Base-by-base conservation (phyloP, 148 eudicot species). In the Rhododendron griersonianum region DNA sequence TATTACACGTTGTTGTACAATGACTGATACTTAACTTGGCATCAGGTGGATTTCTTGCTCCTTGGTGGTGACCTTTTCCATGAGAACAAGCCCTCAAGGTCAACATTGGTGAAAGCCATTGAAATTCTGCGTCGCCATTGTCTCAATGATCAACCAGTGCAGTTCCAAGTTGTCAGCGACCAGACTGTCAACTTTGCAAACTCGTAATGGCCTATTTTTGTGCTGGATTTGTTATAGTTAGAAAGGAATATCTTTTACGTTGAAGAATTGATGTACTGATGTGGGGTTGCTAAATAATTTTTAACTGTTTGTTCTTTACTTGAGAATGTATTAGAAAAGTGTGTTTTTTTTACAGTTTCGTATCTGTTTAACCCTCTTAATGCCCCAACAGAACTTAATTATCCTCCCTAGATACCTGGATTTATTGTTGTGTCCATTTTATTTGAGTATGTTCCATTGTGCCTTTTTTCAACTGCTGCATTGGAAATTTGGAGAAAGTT, bases 21-120 rank as follows among this genome's bases (percentile, higher is more conserved):
- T 80, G 80, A 83, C 48, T 51, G 37, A 65, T 73, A 3, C 74
- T 67, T 25, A 67, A n/a, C 84, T 37, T 83, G 85, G 79, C 77
- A 78, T 37, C 89, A 97, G 99, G 99, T 94, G 90, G 98, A 97
- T 83, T 94, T 95, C 77, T 88, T 97, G 88, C 99, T 97, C 81
- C 98, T 97, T 83, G 99, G 99, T 76, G 99, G 99, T 51, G 99
- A 97, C 90, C 98, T 97, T 84, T 97, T 97, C 89, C 99, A 97
- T 44, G 99, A 97, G 90, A 97, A 97, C 87, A 97, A 95, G 91
- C 99, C 99, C 18, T 94, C 99, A 81, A 92, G 99, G 89, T 86
- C 96, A 86, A 95, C 99, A 74, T 87, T 97, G 87, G 99, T 97
- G 91, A 95, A 92, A 88, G 89, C 95, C 84, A 87, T 97, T 85